These are phyloP conservation scores for Rhodamnia argentea DNA, from an alignment of 345 rosid genomes.

Conservation along the genomic window DNA sequence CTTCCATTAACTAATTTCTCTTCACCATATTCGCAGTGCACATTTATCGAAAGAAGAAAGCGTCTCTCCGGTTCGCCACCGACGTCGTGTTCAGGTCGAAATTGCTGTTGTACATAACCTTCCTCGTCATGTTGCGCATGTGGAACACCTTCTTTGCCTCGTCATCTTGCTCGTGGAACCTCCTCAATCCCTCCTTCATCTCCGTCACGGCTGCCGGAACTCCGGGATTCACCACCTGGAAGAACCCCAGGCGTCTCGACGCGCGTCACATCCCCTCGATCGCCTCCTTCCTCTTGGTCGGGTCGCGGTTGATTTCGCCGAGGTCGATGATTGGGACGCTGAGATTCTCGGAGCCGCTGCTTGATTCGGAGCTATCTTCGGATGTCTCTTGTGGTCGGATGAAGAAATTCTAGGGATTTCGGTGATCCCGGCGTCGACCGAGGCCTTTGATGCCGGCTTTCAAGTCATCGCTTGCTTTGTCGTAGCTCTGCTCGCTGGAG, in stretches of 20 bases:
- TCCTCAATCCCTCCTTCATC: conserved; percentile 13
- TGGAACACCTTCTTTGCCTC: conserved; percentile 13
- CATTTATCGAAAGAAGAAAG: too few relatives aligned
- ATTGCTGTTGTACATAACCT: conserved; percentile 8
- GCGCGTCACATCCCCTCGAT: conserved; percentile 9
- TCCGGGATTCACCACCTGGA: conserved; percentile 29
- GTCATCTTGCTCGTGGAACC: conserved; percentile 24
- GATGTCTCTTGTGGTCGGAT: background rate
- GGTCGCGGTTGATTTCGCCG: background rate
- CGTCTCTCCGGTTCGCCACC: too few relatives aligned
- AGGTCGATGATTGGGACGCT: conserved; percentile 22
- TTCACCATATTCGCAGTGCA: too few relatives aligned
- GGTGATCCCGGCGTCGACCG: background rate
- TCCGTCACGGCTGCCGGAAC: conserved; percentile 6
- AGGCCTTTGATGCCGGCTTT: background rate
- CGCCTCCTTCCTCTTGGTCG: background rate
- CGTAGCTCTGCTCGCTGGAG: background rate
- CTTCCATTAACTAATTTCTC: too few relatives aligned
- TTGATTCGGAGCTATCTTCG: background rate
- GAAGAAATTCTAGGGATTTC: background rate
- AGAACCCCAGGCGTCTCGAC: conserved; percentile 31
- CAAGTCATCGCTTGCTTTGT: background rate
- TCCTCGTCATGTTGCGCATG: conserved; percentile 2
- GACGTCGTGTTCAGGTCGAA: too few relatives aligned
- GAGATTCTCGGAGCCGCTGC: background rate